Percentiles rank a stretch among this genome's conserved stretches.
These are phyloP conservation scores for Ceriops tagal DNA, from an alignment of 345 rosid species.

Conservation along the genomic window DNA sequence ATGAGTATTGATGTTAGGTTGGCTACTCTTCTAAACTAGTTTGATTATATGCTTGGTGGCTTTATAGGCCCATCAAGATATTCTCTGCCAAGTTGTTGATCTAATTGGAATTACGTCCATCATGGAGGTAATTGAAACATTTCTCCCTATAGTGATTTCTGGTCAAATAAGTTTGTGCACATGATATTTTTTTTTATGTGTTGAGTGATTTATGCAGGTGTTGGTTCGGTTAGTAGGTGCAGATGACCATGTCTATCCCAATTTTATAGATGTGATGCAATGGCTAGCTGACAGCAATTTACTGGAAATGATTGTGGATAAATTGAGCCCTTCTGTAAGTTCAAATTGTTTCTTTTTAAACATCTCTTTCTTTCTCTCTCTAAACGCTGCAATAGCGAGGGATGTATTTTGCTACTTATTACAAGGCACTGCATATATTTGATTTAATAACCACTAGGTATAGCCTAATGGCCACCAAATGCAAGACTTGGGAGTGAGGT, in stretches of 20 bases:
- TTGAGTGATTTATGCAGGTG: constrained; percentile 48
- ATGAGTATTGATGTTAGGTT: background rate
- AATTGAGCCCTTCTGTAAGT: constrained; percentile 85
- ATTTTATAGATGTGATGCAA: constrained; percentile 95
- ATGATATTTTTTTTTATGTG: constrained; percentile 2
- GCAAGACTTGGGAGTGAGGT: too few relatives aligned
- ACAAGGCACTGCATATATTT: too few relatives aligned
- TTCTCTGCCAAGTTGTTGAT: constrained; percentile 82
- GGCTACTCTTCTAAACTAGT: background rate
- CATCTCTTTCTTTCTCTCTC: background rate
- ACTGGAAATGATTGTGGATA: constrained; percentile 94
- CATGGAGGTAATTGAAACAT: constrained; percentile 71
- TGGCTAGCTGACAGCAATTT: constrained; percentile 90
- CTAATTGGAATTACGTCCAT: constrained; percentile 98
- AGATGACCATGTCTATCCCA: constrained; percentile 94
- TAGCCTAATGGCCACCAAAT: too few relatives aligned
- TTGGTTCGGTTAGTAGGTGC: constrained; percentile 95
- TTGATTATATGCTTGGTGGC: background rate
- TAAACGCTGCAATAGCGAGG: background rate
- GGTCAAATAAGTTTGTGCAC: constrained; percentile 2
- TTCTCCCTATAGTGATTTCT: constrained; percentile 11
- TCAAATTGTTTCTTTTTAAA: background rate
- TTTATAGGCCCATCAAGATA: constrained; percentile 80
- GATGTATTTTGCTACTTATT: too few relatives aligned
- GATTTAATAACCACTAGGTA: too few relatives aligned